These are phyloP conservation scores for Macroventuria anomochaeta DNA, from an alignment of 2,329 filamentous ascomycete genomes.

Conservation along the genomic window DNA sequence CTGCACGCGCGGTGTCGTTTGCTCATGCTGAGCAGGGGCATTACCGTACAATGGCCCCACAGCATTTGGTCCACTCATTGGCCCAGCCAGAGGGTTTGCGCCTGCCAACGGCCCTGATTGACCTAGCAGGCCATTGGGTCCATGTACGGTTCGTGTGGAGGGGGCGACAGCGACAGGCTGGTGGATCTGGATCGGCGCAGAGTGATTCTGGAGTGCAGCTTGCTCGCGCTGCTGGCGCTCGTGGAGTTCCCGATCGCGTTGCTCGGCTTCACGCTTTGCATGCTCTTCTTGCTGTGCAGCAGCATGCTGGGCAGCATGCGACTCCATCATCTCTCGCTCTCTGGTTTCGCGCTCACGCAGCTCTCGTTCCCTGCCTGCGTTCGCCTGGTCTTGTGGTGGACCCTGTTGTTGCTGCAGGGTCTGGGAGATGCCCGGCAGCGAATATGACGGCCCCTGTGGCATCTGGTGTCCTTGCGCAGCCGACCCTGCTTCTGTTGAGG, in stretches of 20 bases:
- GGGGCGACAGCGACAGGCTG: constrained; percentile 83
- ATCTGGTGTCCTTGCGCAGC: constrained; percentile 42
- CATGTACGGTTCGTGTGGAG: constrained; percentile 82
- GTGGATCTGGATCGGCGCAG: constrained; percentile 88
- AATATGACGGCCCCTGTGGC: constrained; percentile 50
- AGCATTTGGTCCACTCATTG: constrained; percentile 65
- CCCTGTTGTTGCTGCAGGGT: constrained; percentile 49
- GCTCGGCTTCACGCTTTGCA: constrained; percentile 52
- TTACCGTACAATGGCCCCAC: constrained; percentile 73
- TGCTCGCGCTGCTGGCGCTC: constrained; percentile 67
- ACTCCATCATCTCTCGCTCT: constrained; percentile 63
- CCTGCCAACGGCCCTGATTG: constrained; percentile 61
- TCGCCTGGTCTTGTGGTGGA: constrained; percentile 43
- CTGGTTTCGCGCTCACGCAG: constrained; percentile 51
- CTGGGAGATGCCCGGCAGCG: constrained; percentile 54
- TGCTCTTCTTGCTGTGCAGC: constrained; percentile 62
- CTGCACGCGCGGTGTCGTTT: constrained; percentile 65
- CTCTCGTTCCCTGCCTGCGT: constrained; percentile 55
- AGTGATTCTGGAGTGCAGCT: constrained; percentile 82
- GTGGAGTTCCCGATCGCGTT: constrained; percentile 64
- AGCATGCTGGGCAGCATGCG: constrained; percentile 46
- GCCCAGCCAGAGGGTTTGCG: constrained; percentile 56
- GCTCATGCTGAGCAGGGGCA: constrained; percentile 66
- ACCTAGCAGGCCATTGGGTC: constrained; percentile 82
- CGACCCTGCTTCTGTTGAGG: constrained; percentile 46